Percentiles rank a stretch among this genome's conserved stretches.
phyloP scores from a whole-genome alignment of 169 alveolate genomes.

The Plasmodium malariae region DNA sequence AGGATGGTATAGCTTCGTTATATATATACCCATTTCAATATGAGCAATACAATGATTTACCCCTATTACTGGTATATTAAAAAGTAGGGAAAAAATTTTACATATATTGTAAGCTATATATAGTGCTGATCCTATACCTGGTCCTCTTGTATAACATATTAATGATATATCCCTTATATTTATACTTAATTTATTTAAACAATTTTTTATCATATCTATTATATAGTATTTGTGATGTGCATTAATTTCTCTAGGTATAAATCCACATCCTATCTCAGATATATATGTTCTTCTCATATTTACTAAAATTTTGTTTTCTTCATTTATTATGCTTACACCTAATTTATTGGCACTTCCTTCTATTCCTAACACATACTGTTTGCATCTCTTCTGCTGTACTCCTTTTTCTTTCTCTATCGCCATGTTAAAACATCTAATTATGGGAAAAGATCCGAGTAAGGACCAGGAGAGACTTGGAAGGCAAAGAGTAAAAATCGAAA shows the following conservation, averaged over 20 bases:
- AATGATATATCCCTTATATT: constrained; percentile 88
- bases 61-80: constrained; percentile 96
- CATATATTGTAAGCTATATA: constrained; percentile 97
- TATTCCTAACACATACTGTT: constrained; percentile 92
- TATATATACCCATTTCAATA: constrained; percentile 99
- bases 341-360: constrained; percentile 99
- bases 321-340: constrained; percentile 96
- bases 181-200: constrained; percentile 92
- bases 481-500: no score
- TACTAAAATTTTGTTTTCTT: constrained; percentile 94
- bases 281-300: constrained; percentile 96
- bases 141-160: constrained; percentile 98
- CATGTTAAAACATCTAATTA: not conserved
- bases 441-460: no score
- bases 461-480: no score
- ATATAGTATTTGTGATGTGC: constrained; percentile 96
- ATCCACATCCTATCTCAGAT: constrained; percentile 99
- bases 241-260: constrained; percentile 98
- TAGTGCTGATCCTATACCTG: constrained; percentile 99
- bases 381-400: not conserved
- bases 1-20: constrained; percentile 95
- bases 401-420: not conserved
- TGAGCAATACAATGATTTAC: constrained; percentile 99
- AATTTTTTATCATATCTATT: constrained; percentile 90
- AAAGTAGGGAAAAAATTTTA: constrained; percentile 93